These are phyloP conservation scores for Phialemoniopsis sp. DNA, from an alignment of 2,329 filamentous ascomycete species.

Conservation along the genomic window DNA sequence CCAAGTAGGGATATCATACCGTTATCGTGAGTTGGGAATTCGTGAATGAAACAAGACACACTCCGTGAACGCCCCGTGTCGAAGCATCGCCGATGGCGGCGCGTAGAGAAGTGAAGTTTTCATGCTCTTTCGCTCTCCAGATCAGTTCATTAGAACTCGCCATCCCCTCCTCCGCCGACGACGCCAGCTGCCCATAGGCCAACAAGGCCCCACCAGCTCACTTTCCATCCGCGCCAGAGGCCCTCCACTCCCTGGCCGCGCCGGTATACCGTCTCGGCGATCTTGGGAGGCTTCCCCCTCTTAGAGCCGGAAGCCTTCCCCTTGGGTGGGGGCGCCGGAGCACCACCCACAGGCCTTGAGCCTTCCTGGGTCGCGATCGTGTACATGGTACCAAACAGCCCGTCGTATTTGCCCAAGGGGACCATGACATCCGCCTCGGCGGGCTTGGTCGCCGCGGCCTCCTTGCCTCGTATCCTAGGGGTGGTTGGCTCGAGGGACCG, in stretches of 20 bases:
- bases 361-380: slow-evolving; percentile 83
- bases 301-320: slow-evolving; percentile 18
- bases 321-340: slow-evolving; percentile 20
- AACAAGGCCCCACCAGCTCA: slow-evolving; percentile 73
- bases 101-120: background rate
- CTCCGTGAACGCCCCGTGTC: background rate
- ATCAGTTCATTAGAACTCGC: slow-evolving; percentile 44
- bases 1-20: slow-evolving; percentile 14
- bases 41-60: background rate
- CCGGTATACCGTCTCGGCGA: slow-evolving; percentile 38
- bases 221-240: slow-evolving; percentile 71
- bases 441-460: slow-evolving; percentile 12
- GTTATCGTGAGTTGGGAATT: slow-evolving; percentile 10
- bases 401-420: slow-evolving; percentile 73
- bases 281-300: slow-evolving; percentile 24
- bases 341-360: slow-evolving; percentile 39
- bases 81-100: background rate
- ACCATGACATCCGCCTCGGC: slow-evolving; percentile 49
- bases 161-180: slow-evolving; percentile 57
- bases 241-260: slow-evolving; percentile 67
- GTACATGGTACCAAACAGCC: slow-evolving; percentile 90
- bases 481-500: slow-evolving; percentile 35
- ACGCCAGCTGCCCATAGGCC: slow-evolving; percentile 69
- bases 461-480: slow-evolving; percentile 3
- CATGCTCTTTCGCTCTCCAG: background rate